Evolutionary conservation across 106 monocot species (phyloP).

Genomic region (Acorus gramineus): DNA sequence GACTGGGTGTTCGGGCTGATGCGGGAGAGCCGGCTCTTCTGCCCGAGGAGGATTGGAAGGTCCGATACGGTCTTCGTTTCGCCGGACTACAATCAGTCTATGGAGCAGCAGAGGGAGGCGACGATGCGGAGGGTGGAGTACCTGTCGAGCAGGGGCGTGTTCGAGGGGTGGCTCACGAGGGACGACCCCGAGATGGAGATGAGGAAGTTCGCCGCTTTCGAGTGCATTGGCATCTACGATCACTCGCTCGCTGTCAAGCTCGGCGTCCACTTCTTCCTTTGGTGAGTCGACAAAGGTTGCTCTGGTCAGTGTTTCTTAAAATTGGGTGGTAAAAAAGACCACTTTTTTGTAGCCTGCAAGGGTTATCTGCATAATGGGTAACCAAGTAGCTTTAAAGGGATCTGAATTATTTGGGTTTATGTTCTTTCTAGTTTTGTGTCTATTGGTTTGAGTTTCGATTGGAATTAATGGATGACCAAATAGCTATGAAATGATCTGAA

Average conservation of each 20-base stretch:
- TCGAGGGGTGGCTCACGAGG: constrained; percentile 68
- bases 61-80: constrained; percentile 25
- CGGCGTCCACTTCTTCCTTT: constrained; percentile 87
- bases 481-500: too few species aligned
- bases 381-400: too few species aligned
- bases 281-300: constrained; percentile 20
- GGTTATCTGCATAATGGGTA: too few species aligned
- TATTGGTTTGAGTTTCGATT: too few species aligned
- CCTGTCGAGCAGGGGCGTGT: constrained; percentile 38
- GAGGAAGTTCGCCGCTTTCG: constrained; percentile 56
- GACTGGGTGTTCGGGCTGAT: constrained; percentile 65
- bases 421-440: too few species aligned
- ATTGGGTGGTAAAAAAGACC: too few species aligned
- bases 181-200: constrained; percentile 30
- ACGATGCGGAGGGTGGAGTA: constrained; percentile 69
- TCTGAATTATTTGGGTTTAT: too few species aligned
- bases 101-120: constrained; percentile 82
- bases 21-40: constrained; percentile 64
- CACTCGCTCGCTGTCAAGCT: constrained; percentile 77
- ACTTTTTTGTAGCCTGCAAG: too few species aligned
- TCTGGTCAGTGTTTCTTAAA: too few species aligned
- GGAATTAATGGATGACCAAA: too few species aligned
- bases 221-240: constrained; percentile 55
- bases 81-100: constrained; percentile 75
- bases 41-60: constrained; percentile 19